These are phyloP conservation scores for Teunomyces aglyptinius DNA, from an alignment of 805 yeast genomes.

Conservation along the genomic window DNA sequence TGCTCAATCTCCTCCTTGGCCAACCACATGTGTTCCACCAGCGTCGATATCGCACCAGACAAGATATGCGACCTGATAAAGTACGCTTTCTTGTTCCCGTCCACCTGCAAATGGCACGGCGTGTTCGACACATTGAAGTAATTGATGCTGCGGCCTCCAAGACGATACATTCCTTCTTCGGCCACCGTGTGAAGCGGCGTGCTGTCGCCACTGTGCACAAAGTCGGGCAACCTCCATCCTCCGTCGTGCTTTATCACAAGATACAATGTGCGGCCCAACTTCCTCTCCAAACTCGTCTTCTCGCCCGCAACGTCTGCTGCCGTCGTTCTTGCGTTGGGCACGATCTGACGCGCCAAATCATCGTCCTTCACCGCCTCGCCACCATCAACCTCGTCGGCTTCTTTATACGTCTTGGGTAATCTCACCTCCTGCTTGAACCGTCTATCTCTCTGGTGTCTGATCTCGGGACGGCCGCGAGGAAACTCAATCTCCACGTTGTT, in stretches of 20 bases:
- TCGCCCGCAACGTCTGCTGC: conserved; percentile 71
- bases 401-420: conserved; percentile 66
- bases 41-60: conserved; percentile 68
- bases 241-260: conserved; percentile 53
- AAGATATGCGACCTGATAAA: conserved; percentile 83
- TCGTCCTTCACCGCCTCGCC: conserved; percentile 33
- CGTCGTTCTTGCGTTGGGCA: conserved; percentile 69
- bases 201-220: conserved; percentile 39
- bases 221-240: conserved; percentile 83
- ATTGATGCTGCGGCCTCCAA: conserved; percentile 77
- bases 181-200: conserved; percentile 72
- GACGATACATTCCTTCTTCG: conserved; percentile 62
- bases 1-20: conserved; percentile 72
- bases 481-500: conserved; percentile 75
- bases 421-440: conserved; percentile 72
- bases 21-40: conserved; percentile 73
- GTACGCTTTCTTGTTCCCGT: conserved; percentile 49
- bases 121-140: conserved; percentile 89
- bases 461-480: conserved; percentile 81
- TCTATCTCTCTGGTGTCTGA: conserved; percentile 87
- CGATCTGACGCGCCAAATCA: conserved; percentile 66
- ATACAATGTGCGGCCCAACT: conserved; percentile 76
- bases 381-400: conserved; percentile 25
- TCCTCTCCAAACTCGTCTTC: conserved; percentile 69
- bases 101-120: conserved; percentile 69